Conservation (phyloP, 331 rosid species). For the Quercus tomentella region DNA sequence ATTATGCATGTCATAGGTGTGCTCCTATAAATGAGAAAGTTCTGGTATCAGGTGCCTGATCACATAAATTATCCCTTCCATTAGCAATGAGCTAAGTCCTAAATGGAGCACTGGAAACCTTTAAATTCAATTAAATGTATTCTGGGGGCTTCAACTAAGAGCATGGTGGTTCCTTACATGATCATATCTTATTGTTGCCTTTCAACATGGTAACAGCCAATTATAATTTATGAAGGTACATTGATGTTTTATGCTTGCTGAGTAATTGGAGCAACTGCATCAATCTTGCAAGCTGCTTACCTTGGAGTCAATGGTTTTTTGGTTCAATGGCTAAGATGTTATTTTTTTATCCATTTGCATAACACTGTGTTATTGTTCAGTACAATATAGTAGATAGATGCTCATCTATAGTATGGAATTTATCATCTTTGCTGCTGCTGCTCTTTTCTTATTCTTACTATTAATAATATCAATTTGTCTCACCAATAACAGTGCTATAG, state of each 20-base stretch:
- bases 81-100: background rate
- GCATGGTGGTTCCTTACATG: background rate
- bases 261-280: background rate
- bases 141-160: background rate
- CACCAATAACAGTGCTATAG: conserved; percentile 60
- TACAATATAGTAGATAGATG: too few relatives aligned
- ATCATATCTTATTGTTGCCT: background rate
- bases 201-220: background rate
- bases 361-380: background rate
- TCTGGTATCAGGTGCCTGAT: background rate
- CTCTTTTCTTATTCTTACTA: background rate
- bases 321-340: background rate
- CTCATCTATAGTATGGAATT: background rate
- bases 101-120: background rate
- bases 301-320: background rate
- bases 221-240: background rate
- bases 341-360: background rate
- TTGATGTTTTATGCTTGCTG: background rate
- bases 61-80: background rate
- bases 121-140: background rate
- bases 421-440: conserved; percentile 1
- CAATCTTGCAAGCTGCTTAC: background rate
- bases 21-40: background rate
- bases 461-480: conserved; percentile 1
- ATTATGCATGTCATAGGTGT: background rate